These are phyloP conservation scores for Cajanus cajan DNA, from an alignment of 306 rosid species.

Conservation along the genomic window DNA sequence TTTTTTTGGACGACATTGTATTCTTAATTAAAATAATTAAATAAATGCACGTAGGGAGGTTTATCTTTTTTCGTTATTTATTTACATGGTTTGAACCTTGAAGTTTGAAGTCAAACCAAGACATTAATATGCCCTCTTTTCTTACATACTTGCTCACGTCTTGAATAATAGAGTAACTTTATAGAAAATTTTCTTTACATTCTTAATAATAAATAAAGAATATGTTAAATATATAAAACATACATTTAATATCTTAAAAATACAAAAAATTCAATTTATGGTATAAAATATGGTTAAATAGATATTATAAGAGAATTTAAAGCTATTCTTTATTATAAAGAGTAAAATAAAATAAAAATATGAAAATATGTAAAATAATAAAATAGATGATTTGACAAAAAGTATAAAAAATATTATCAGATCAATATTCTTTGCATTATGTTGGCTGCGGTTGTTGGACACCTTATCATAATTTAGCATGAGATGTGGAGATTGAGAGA, in stretches of 20 bases:
- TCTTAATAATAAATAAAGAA: too few species aligned
- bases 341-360: not conserved
- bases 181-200: not conserved
- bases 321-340: not conserved
- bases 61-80: not conserved
- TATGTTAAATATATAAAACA: too few species aligned
- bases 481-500: not conserved
- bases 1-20: not conserved
- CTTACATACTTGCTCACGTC: not conserved
- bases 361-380: not conserved
- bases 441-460: not conserved
- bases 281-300: not conserved
- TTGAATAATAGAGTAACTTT: not conserved
- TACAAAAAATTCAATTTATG: not conserved
- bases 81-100: not conserved
- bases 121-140: not conserved
- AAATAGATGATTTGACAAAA: not conserved
- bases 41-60: not conserved
- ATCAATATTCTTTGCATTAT: not conserved
- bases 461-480: not conserved
- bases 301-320: not conserved
- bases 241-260: not conserved
- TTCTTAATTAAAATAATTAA: not conserved
- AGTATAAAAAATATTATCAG: not conserved
- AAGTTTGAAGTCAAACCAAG: not conserved